Evolutionary conservation across 1,284 basidiomycete genomes (phyloP), one percentile per base, ranked within the genome.

Genomic region (Pulchroboletus neoregius): DNA sequence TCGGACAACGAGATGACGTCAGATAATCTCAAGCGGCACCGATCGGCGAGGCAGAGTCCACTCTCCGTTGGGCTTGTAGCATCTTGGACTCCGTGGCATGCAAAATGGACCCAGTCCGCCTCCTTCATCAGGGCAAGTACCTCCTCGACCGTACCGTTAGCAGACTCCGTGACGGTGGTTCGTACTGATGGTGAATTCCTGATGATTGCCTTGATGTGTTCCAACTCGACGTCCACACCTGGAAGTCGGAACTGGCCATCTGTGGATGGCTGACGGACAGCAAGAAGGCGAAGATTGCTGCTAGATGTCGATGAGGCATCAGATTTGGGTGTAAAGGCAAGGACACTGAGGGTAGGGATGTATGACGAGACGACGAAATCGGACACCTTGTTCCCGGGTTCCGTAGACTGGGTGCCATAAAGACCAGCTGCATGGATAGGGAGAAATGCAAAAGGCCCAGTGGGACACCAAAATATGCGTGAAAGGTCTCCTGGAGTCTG

Each of bases 1-100:
- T 20, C 20, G 20, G 48, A 50, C 9, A 50, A n/a, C 1, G 27
- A 9, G 9, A 35, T 23, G 0, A 40, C 24, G 30, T 49, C 42
- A 1, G 49, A 37, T 2, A 41, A 11, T 23, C 8, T 30, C 20
- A 35, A 8, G 3, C 20, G 34, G 3, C 34, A 12, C 16, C 12
- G 3, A 8, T 35, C 20, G 10, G 34, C 34, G 6, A 35, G 20
- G 7, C 34, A 35, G 16, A 35, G 34, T 3, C 34, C 34, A n/a
- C 34, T 35, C 12, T 35, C 20, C 0, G 20, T 35, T 5, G 34
- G 34, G 6, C 8, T 22, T 3, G 6, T 3, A 6, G 24, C 1
- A 8, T 50, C 50, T 26, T 51, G 47, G 18, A 38, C 12, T 3
- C 49, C 49, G 10, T 51, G 49, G 12, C 47, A 51, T 4, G 47